Percentiles rank a stretch among this genome's conserved stretches.
Conservation (phyloP, 345 rosid species). For the Capsella bursapastoris region DNA sequence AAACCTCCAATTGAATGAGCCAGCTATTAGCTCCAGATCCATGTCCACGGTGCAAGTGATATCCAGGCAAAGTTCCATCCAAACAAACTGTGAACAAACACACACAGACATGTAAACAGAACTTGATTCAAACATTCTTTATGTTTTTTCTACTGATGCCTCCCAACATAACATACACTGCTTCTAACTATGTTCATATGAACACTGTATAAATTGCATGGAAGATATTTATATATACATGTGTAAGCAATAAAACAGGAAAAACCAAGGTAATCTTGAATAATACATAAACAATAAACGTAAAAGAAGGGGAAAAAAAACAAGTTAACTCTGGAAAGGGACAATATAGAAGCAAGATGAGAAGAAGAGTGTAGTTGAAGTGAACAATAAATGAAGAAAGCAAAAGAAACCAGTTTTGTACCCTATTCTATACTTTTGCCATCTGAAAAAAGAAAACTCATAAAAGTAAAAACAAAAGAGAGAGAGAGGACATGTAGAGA, state of each 20-base stretch:
- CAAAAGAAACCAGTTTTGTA: background rate
- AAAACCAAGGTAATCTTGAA: constrained; percentile 8
- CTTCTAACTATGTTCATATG: too few relatives aligned
- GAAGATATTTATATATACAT: background rate
- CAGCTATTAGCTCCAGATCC: constrained; percentile 89
- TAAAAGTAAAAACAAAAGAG: background rate
- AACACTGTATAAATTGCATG: background rate
- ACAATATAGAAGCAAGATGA: constrained; percentile 23
- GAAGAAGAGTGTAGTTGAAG: constrained; percentile 36
- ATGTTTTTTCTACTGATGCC: too few relatives aligned
- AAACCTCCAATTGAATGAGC: constrained; percentile 94
- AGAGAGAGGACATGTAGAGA: constrained; percentile 5
- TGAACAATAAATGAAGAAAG: constrained; percentile 32
- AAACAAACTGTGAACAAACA: constrained; percentile 70
- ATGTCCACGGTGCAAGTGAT: constrained; percentile 81
- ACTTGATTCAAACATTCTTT: background rate
- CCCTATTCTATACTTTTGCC: background rate
- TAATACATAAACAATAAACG: constrained; percentile 11
- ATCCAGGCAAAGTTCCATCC: constrained; percentile 97
- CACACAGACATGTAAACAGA: constrained; percentile 20
- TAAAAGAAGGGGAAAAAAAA: background rate
- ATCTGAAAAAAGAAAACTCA: background rate
- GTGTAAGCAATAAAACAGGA: constrained; percentile 9
- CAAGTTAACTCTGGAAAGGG: constrained; percentile 33
- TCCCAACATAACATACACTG: too few relatives aligned